Base-by-base conservation (phyloP, 306 rosid genomes). In the Acacia melanoxylon region DNA sequence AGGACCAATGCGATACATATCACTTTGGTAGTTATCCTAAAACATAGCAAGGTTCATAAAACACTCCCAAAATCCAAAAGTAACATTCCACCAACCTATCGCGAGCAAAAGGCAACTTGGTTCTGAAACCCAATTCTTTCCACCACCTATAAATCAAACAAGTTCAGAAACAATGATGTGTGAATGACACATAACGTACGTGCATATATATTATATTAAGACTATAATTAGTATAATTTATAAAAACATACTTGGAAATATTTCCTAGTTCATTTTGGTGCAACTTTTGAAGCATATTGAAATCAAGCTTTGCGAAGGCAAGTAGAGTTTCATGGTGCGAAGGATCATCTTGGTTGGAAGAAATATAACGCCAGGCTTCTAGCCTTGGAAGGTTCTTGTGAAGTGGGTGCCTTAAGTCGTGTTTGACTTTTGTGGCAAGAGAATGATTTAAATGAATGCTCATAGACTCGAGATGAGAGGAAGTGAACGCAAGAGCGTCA, bases 61-160 rank as follows among this genome's bases (percentile, higher is more conserved):
- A 81, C 5, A 63, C 75, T 2, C 86, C 89, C 52, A 85, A 24
- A 4, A 45, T 29, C 89, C 90, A 90, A 10, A 88, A 63, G 74
- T 83, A 88, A 35, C 70, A 27, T 61, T 86, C 91, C 14, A 88
- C 87, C 25, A 85, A 24, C 52, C 93, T 83, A n/a, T 88, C 81
- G 51, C 89, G 85, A 16, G 79, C 70, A 59, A 85, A 86, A 2
- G 91, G 85, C 2, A 81, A 22, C 67, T 35, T 81, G 27, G n/a
- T 73, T 20, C 1, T 17, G 10, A 46, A 45, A 7, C 81, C 75
- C 45, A 76, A 54, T 0, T 88, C 75, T 25, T 85, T 86, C 90
- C 88, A 85, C 94, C 94, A 87, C 86, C 88, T 88, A 14, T 40
- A 37, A 35, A 35, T 35, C 37, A 35, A 35, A 35, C 37, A 59